Evolutionary conservation across 306 rosid genomes (phyloP).

Genomic region (Fragaria vesca): DNA sequence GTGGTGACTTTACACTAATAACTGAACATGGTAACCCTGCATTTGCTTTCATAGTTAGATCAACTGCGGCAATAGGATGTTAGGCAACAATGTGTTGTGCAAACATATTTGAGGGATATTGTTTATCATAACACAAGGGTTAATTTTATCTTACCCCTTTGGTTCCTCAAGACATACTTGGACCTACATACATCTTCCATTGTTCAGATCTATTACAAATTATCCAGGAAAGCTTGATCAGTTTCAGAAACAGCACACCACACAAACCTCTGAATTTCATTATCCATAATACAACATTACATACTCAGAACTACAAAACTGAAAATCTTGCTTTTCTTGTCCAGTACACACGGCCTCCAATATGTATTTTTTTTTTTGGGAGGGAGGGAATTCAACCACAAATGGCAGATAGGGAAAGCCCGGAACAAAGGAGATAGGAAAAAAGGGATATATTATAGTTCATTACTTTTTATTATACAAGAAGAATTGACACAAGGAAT

Average conservation of each 20-base stretch:
- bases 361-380: too few species aligned
- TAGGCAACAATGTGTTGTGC: not conserved
- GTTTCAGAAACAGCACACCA: not conserved
- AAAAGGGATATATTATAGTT: not conserved
- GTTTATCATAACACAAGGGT: not conserved
- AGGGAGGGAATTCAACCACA: not conserved
- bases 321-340: not conserved
- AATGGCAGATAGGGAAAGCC: not conserved
- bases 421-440: not conserved
- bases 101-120: not conserved
- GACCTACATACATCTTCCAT: not conserved
- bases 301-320: not conserved
- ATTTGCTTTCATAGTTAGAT: not conserved
- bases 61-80: not conserved
- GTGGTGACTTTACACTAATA: not conserved
- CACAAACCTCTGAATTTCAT: not conserved
- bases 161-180: not conserved
- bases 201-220: not conserved
- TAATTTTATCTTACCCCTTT: not conserved
- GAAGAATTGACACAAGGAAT: constrained; percentile 4
- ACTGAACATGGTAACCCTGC: constrained; percentile 8
- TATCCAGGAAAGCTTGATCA: not conserved
- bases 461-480: constrained; percentile 20
- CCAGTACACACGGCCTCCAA: not conserved
- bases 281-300: not conserved